phyloP scores from a whole-genome alignment of 108 stramenopile species.

The Hondaea fermentalgiana region DNA sequence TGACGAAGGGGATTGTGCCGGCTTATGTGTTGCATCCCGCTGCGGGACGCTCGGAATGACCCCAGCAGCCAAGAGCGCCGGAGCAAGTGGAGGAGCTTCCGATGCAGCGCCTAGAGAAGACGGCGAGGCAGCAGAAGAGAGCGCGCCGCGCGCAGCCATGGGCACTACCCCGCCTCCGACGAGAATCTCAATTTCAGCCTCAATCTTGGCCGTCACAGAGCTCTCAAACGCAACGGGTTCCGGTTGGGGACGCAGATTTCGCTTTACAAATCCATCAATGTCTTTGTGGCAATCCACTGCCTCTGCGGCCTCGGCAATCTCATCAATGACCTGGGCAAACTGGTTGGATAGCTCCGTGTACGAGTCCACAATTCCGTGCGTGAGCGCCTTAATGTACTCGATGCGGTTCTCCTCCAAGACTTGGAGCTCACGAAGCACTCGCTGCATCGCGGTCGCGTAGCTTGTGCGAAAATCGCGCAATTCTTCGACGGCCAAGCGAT shows the following conservation, averaged over 20 bases:
- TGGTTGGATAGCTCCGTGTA: background rate
- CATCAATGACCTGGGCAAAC: background rate
- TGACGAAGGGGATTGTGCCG: background rate
- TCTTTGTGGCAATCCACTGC: background rate
- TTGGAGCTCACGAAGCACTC: background rate
- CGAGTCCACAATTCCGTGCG: background rate
- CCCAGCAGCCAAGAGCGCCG: too few relatives aligned
- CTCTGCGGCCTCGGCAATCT: background rate
- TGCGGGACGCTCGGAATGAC: too few relatives aligned
- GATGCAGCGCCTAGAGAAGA: background rate
- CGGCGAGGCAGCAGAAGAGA: too few relatives aligned
- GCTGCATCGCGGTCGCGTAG: background rate
- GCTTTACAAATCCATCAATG: background rate
- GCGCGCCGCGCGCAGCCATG: background rate
- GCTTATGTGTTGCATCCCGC: background rate
- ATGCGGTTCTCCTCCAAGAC: background rate
- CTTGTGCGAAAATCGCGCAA: background rate
- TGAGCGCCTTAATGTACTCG: background rate
- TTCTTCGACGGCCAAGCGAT: background rate
- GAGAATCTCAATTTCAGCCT: background rate
- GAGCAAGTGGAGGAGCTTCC: too few relatives aligned
- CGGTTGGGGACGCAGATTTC: background rate
- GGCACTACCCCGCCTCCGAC: background rate
- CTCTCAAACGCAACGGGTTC: background rate
- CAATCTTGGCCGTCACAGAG: background rate